Percentiles rank a stretch among this genome's conserved stretches.
Evolutionary conservation across 805 yeast species (phyloP).

Genomic region (Cyberlindnera lachancei): DNA sequence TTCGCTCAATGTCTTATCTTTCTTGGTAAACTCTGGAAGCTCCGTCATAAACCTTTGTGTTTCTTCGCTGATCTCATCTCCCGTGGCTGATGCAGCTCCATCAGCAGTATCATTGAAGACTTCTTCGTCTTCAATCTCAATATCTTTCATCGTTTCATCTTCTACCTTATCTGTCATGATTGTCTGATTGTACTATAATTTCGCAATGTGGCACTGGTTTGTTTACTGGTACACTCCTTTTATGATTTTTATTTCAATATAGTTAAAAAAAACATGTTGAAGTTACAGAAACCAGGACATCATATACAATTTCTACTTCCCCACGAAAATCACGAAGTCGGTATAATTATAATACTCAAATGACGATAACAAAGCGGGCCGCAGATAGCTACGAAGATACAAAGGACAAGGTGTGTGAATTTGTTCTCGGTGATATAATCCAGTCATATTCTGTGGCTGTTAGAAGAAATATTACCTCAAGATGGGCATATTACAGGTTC

Average conservation of each 20-base stretch:
- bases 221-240: neutral
- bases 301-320: too few relatives aligned
- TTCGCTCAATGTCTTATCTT: slow-evolving; percentile 78
- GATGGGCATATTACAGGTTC: slow-evolving; percentile 23
- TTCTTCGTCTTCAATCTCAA: slow-evolving; percentile 22
- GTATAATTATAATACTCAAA: too few relatives aligned
- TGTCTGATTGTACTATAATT: neutral
- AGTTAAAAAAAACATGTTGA: too few relatives aligned
- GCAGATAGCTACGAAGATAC: too few relatives aligned
- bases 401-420: too few relatives aligned
- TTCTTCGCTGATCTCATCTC: slow-evolving; percentile 7
- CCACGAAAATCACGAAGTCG: too few relatives aligned
- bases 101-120: slow-evolving; percentile 19
- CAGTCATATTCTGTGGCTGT: too few relatives aligned
- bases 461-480: neutral
- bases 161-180: neutral
- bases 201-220: neutral
- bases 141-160: slow-evolving; percentile 12
- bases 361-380: too few relatives aligned
- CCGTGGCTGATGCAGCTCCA: slow-evolving; percentile 1
- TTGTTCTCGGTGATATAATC: too few relatives aligned
- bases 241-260: too few relatives aligned
- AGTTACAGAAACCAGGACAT: too few relatives aligned
- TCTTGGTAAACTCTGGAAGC: slow-evolving; percentile 62
- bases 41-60: slow-evolving; percentile 25